Base-by-base conservation (phyloP, 2,329 filamentous ascomycete species). In the Penicillium sclerotigenum region DNA sequence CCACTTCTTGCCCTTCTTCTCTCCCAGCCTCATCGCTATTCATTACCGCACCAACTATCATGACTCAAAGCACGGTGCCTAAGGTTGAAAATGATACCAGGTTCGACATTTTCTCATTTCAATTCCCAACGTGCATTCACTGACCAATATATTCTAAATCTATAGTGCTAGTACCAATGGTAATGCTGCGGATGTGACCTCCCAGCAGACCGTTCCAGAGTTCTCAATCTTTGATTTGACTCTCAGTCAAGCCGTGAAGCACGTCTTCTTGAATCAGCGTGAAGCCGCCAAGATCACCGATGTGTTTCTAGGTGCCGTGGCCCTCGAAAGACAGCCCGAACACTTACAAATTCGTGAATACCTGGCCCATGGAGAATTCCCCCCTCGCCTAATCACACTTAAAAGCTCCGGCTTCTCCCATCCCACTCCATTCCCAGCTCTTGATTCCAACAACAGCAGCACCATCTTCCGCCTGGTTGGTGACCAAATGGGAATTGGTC, bases 301-400 rank as follows among this genome's bases (percentile, higher is more conserved):
- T 20, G 28, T 60, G 2, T 59, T 62, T 5, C n/a, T 33, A 0
- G 42, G 47, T 1, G 20, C 45, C 1, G 16, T 54, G 4, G 11
- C 41, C 5, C 16, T 49, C 1, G 45, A 51, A 5, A 13, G 16
- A 3, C 26, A 47, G 16, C 52, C 55, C 0, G 58, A 56, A 14
- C 52, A 33, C 6, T 9, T 38, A 0, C 51, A 57, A 4, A 55
- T 60, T 2, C 47, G 40, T 6, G 59, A 57, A 3, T 62, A 53
- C 28, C 14, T 58, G 1, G 24, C 16, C 0, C 36, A 38, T 1
- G n/a, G 37, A 1, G 59, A 63, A 7, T 64, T 56, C 22, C 11
- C 4, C 4, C 60, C 59, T 20, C 51, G 38, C 9, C 40, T 60
- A 1, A 49, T 60, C 6, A 47, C 51, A 4, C 48, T 57, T 1